Conservation (phyloP, 78 protist species). For the Dictyostelium purpureum region DNA sequence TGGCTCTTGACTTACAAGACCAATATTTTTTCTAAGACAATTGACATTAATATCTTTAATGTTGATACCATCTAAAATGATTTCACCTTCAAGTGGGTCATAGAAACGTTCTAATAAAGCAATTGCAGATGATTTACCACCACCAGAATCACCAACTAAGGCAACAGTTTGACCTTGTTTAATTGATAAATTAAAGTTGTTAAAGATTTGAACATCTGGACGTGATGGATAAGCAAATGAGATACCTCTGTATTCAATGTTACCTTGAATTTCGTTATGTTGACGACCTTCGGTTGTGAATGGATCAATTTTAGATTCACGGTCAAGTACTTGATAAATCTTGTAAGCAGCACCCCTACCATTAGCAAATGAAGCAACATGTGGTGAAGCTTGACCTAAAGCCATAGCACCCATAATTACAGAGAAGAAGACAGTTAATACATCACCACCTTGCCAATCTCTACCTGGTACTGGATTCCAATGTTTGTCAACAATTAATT, state of each 20-base stretch:
- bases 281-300: slow-evolving; percentile 44
- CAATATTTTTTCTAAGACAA: slow-evolving; percentile 70
- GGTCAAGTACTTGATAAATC: slow-evolving; percentile 77
- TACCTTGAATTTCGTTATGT: slow-evolving; percentile 24
- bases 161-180: slow-evolving; percentile 87
- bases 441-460: slow-evolving; percentile 73
- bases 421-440: slow-evolving; percentile 81
- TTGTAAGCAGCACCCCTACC: slow-evolving; percentile 85
- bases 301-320: slow-evolving; percentile 77
- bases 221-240: slow-evolving; percentile 86
- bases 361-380: slow-evolving; percentile 47
- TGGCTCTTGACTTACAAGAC: slow-evolving; percentile 93
- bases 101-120: slow-evolving; percentile 76
- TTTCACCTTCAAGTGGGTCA: slow-evolving; percentile 66
- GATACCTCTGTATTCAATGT: slow-evolving; percentile 78
- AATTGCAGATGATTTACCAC: slow-evolving; percentile 89
- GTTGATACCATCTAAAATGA: slow-evolving; percentile 53
- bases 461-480: slow-evolving; percentile 65
- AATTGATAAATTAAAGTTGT: slow-evolving; percentile 62
- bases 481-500: slow-evolving; percentile 45
- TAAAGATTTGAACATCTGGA: slow-evolving; percentile 76
- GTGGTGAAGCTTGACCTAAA: slow-evolving; percentile 79
- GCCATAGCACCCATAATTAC: slow-evolving; percentile 86
- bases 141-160: slow-evolving; percentile 90
- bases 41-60: slow-evolving; percentile 48